phyloP scores from a whole-genome alignment of 352 stramenopile genomes.

The Globisporangium alternatum region DNA sequence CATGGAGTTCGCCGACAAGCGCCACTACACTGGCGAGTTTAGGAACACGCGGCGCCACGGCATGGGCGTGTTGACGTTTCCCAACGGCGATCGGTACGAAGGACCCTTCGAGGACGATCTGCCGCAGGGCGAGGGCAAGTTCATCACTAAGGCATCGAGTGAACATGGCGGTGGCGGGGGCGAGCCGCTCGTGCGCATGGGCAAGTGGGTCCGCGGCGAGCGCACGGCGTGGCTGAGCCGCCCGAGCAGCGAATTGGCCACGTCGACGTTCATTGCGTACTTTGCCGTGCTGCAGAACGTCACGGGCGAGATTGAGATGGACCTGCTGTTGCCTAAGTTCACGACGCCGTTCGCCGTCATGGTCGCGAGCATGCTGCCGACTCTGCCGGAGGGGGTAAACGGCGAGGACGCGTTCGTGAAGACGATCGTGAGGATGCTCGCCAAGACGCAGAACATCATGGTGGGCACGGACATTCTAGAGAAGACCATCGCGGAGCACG shows the following conservation, averaged over 20 bases:
- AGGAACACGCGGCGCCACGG: slow-evolving; percentile 62
- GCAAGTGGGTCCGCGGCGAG: slow-evolving; percentile 62
- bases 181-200: slow-evolving; percentile 60
- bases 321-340: slow-evolving; percentile 65
- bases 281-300: slow-evolving; percentile 45
- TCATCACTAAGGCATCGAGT: slow-evolving; percentile 30
- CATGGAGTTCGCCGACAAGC: slow-evolving; percentile 66
- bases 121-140: slow-evolving; percentile 82
- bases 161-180: slow-evolving; percentile 23
- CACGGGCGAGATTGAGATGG: slow-evolving; percentile 59
- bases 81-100: slow-evolving; percentile 89
- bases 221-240: slow-evolving; percentile 65
- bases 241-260: slow-evolving; percentile 67
- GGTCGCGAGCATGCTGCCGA: slow-evolving; percentile 69
- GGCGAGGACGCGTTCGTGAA: slow-evolving; percentile 64
- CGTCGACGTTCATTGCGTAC: slow-evolving; percentile 72
- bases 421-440: slow-evolving; percentile 62
- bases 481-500: slow-evolving; percentile 43
- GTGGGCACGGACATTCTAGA: slow-evolving; percentile 63
- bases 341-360: slow-evolving; percentile 77
- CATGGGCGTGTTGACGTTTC: slow-evolving; percentile 75
- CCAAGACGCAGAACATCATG: slow-evolving; percentile 76
- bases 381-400: slow-evolving; percentile 69
- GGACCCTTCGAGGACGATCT: slow-evolving; percentile 84
- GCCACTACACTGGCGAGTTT: slow-evolving; percentile 70